These are phyloP conservation scores for Picocystis sp. DNA, from an alignment of 163 green algal genomes.

Conservation along the genomic window DNA sequence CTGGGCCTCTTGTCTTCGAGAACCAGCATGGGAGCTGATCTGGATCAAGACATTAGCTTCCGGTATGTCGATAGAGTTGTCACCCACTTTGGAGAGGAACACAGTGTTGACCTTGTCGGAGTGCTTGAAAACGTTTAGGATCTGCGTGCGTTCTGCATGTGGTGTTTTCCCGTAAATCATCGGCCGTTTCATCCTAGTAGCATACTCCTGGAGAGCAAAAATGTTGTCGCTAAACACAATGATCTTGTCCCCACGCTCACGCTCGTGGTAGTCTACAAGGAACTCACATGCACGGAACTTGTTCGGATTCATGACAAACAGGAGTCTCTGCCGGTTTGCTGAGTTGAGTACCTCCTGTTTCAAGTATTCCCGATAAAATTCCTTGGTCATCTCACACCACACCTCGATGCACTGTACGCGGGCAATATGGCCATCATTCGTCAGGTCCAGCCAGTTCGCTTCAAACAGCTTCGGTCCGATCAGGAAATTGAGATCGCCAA, in stretches of 20 bases:
- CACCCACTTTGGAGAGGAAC: conserved; percentile 95
- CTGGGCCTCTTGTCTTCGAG: conserved; percentile 87
- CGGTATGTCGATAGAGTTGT: conserved; percentile 98
- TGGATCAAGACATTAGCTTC: conserved; percentile 99
- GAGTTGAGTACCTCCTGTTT: conserved; percentile 25
- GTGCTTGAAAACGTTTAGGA: conserved; percentile 76
- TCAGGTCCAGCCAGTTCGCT: conserved; percentile 98
- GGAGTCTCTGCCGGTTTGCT: conserved; percentile 16
- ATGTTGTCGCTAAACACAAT: conserved; percentile 97
- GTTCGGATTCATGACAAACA: conserved; percentile 97
- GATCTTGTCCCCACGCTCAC: conserved; percentile 62
- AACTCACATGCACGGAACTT: conserved; percentile 92
- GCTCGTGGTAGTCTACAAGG: conserved; percentile 79
- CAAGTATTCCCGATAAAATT: conserved; percentile 37
- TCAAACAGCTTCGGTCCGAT: conserved; percentile 99
- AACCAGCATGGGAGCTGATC: conserved; percentile 85
- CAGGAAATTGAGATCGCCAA: conserved; percentile 96
- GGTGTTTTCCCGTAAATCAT: conserved; percentile 92
- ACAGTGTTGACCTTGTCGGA: conserved; percentile 76
- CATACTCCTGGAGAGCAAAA: conserved; percentile 88
- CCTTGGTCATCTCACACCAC: conserved; percentile 14
- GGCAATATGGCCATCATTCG: conserved; percentile 81
- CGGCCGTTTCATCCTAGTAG: conserved; percentile 55
- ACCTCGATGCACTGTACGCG: conserved; percentile 94
- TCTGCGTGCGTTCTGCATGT: conserved; percentile 75